These are phyloP conservation scores for Dinochytrium kinnereticum DNA, from an alignment of 371 early-diverging fungal genomes.

Conservation along the genomic window DNA sequence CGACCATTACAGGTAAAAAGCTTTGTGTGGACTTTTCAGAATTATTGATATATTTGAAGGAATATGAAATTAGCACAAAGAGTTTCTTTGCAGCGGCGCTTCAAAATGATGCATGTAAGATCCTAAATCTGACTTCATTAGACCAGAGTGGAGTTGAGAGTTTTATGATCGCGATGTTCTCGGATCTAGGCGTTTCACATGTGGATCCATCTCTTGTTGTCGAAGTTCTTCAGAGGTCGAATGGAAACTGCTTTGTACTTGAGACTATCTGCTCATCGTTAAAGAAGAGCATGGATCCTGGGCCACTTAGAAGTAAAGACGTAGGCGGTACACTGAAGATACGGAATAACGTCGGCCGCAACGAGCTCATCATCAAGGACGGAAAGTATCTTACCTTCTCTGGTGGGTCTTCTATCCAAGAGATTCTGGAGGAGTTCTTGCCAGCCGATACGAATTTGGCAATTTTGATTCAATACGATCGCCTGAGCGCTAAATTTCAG, in stretches of 20 bases:
- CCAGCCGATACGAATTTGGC: neutral
- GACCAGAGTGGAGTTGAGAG: neutral
- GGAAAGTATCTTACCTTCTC: neutral
- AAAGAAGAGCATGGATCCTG: neutral
- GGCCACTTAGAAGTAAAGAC: neutral
- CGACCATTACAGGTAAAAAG: slow-evolving; percentile 2
- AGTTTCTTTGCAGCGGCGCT: neutral
- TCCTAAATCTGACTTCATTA: neutral
- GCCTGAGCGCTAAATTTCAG: neutral
- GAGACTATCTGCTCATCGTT: neutral
- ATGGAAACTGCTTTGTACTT: slow-evolving; percentile 1
- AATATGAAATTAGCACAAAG: neutral
- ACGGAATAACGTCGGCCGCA: too few relatives aligned
- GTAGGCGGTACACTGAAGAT: too few relatives aligned
- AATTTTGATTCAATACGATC: neutral
- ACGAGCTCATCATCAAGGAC: neutral
- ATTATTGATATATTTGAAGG: neutral
- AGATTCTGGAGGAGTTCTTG: neutral
- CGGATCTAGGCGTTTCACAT: neutral
- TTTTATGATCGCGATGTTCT: neutral
- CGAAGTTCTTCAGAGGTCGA: neutral
- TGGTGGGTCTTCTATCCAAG: neutral
- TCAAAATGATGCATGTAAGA: neutral
- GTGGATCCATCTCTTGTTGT: neutral
- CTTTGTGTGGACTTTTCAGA: neutral